These are phyloP conservation scores for Sapria himalayana DNA, from an alignment of 345 rosid genomes.

Conservation along the genomic window DNA sequence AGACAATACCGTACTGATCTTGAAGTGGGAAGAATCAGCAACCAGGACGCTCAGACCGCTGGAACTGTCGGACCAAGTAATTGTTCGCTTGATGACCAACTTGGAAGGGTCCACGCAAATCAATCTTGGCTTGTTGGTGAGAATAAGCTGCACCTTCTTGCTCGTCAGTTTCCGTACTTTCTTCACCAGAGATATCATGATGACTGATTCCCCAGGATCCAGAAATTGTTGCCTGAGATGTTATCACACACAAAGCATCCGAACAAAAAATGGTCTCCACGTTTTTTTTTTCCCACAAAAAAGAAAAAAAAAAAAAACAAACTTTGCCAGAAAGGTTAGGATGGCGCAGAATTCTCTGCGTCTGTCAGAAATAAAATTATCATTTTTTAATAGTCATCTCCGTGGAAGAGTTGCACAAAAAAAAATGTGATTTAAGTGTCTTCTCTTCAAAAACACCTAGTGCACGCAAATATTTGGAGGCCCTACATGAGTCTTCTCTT, in stretches of 20 bases:
- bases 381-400: too few relatives aligned
- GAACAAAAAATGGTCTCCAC: too few relatives aligned
- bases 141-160: slow-evolving; percentile 96
- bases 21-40: slow-evolving; percentile 57
- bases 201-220: slow-evolving; percentile 82
- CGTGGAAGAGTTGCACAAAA: too few relatives aligned
- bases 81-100: slow-evolving; percentile 51
- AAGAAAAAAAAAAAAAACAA: neutral
- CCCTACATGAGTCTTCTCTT: too few relatives aligned
- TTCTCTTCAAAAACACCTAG: too few relatives aligned
- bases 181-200: slow-evolving; percentile 92
- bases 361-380: too few relatives aligned
- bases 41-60: slow-evolving; percentile 70
- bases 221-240: slow-evolving; percentile 80
- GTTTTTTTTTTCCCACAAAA: neutral
- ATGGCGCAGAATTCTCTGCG: too few relatives aligned
- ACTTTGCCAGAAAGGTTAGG: too few relatives aligned
- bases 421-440: too few relatives aligned
- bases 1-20: slow-evolving; percentile 68
- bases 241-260: slow-evolving; percentile 5
- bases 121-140: slow-evolving; percentile 77
- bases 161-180: slow-evolving; percentile 72
- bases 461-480: too few relatives aligned
- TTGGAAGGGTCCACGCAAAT: slow-evolving; percentile 84
- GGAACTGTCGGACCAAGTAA: slow-evolving; percentile 84